Evolutionary conservation across 345 rosid genomes (phyloP), one percentile per base, ranked within the genome.

Genomic region (Rhizophora mangle): DNA sequence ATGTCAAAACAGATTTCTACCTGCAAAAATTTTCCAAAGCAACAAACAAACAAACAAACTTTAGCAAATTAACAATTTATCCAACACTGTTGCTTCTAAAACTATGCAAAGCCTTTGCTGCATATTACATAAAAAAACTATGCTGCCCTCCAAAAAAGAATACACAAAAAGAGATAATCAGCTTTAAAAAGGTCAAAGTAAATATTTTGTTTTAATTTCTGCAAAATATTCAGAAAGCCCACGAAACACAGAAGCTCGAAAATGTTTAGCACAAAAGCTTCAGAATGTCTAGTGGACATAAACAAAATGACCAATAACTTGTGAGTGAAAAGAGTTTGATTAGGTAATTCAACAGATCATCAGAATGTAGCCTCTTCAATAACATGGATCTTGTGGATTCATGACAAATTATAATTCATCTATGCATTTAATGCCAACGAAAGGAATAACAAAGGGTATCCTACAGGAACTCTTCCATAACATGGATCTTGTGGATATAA

Each of bases 1-100:
- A 95, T 65, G 96, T 85, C 85, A n/a, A 95, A 77, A 74, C 99
- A 95, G 71, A 95, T 92, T 82, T 92, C 99, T n/a, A 95, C 96
- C 99, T 95, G 92, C 77, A 78, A 79, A 77, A 27, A 34, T 72
- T 13, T 4, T 61, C 59, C 2, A 24, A 20, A 39, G 15, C 19
- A 6, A 18, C 36, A 21, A 47, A 59, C 0, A 3, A 65, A 34
- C 6, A 49, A 6, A 46, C 2, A n/a, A n/a, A n/a, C n/a, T 29
- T 29, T 8, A 30, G 39, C 37, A 0, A 16, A n/a, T n/a, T n/a
- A 72, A 56, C 37, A 4, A 6, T 57, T 29, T 18, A 67, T 15
- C 7, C 64, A 20, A 30, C 37, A 49, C 20, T 2, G 11, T 20
- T 4, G 18, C 26, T 55, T 11, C 31, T 2, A 24, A 29, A 20